Evolutionary conservation across 2,329 filamentous ascomycete genomes (phyloP).

Genomic region (Penicillium brasilianum): DNA sequence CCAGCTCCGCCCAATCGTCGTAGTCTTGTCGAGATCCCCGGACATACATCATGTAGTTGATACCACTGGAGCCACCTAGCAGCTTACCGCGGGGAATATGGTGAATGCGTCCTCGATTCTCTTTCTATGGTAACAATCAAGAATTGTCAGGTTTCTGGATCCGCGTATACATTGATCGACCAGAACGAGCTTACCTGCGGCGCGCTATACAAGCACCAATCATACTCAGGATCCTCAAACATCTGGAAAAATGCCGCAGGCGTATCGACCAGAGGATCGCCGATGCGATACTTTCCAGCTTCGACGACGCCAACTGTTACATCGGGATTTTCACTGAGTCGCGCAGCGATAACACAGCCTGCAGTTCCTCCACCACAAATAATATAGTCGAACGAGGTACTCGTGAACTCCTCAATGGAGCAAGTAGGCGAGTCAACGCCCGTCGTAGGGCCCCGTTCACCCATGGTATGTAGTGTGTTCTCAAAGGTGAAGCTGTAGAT

Average conservation of each 20-base stretch:
- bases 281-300: conserved; percentile 45
- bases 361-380: conserved; percentile 62
- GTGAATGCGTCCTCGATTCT: conserved; percentile 24
- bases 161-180: not conserved
- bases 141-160: not conserved
- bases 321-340: conserved; percentile 50
- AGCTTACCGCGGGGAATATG: conserved; percentile 39
- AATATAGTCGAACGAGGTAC: conserved; percentile 37
- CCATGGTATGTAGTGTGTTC: not conserved
- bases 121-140: conserved; percentile 24
- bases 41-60: conserved; percentile 53
- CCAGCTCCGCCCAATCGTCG: conserved; percentile 41
- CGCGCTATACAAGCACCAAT: conserved; percentile 40
- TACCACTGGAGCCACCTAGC: conserved; percentile 41
- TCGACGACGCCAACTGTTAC: conserved; percentile 53
- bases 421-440: conserved; percentile 14
- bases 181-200: conserved; percentile 28
- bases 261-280: conserved; percentile 36
- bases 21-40: conserved; percentile 37
- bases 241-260: conserved; percentile 32
- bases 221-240: conserved; percentile 41
- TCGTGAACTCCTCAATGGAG: conserved; percentile 20
- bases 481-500: not conserved
- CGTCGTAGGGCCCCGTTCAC: not conserved
- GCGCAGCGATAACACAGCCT: conserved; percentile 50